Evolutionary conservation across 1,139 yeast genomes (phyloP).

Genomic region (Magnusiomyces ingens): DNA sequence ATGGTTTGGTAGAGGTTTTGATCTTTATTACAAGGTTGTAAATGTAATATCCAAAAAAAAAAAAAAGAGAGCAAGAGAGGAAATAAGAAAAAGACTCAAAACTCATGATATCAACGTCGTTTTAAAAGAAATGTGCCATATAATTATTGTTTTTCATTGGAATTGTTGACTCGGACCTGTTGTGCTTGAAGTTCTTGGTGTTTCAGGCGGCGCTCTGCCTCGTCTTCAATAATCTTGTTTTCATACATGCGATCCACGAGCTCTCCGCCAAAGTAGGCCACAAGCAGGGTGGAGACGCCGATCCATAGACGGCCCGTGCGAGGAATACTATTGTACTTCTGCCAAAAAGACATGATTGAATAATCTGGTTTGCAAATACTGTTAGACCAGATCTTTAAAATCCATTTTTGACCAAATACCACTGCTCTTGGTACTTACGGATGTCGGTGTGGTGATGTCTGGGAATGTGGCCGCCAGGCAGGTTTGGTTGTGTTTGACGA

Average conservation of each 20-base stretch:
- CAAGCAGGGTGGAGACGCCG: conserved; percentile 47
- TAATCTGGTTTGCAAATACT: not conserved
- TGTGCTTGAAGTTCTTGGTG: conserved; percentile 12
- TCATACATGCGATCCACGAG: conserved; percentile 44
- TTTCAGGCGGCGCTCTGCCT: conserved; percentile 34
- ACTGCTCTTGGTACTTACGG: not conserved
- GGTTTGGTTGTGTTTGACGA: no score
- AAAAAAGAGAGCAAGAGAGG: no score
- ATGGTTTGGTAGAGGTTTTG: no score
- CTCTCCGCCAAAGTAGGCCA: conserved; percentile 49
- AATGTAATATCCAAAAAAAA: no score
- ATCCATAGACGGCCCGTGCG: conserved; percentile 46
- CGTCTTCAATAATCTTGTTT: conserved; percentile 38
- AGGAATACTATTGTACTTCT: conserved; percentile 47
- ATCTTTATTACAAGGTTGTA: no score
- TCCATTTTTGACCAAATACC: not conserved
- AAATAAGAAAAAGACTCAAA: no score
- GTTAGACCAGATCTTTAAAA: not conserved
- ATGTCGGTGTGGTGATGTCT: not conserved
- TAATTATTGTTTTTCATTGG: not conserved
- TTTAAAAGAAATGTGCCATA: no score
- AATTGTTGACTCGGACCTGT: not conserved
- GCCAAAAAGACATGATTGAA: conserved; percentile 22
- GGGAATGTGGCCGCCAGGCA: not conserved
- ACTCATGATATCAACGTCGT: no score